Evolutionary conservation across 2,329 filamentous ascomycete genomes (phyloP), one percentile per base, ranked within the genome.

Genomic region (Aspergillus fructus): DNA sequence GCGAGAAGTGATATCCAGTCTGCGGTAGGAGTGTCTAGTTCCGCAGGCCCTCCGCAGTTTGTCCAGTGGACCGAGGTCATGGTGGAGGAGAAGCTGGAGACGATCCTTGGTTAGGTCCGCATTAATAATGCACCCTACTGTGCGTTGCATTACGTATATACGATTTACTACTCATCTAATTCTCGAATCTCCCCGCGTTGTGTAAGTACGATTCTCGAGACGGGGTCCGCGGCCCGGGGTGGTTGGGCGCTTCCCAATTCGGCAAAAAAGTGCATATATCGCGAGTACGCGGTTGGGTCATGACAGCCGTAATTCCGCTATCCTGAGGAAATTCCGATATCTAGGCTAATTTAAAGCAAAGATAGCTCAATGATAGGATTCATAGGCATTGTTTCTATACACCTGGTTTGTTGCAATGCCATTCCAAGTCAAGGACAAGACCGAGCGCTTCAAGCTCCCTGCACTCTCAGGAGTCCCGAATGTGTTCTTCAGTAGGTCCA

Each of bases 381-480:
- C 27, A 30, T 9, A 21, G 4, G 21, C 21, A 30, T 30, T 9
- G 9, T n/a, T 8, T 13, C 15, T 42, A 19, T 23, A 11, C 19
- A 42, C 2, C 40, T 48, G 17, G 23, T 4, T 48, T 17, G 9
- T 1, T 27, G 6, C 13, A 13, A 43, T 57, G 55, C 39, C n/a
- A 4, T 45, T 58, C 15, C 50, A 50, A 12, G 21, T 58, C 15
- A 58, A 45, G n/a, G 17, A 23, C 34, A 58, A 47, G 8, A 46
- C 49, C 6, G 55, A 53, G 37, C 27, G 24, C 39, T 58, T 49
- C 49, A 58, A 54, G n/a, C 11, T 58, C 15, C 45, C 47, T 9
- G 39, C 8, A 21, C 47, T 41, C 6, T 9, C 21, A 1, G 55
- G 41, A 2, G 27, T 53, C 11, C 49, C 46, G 0, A 58, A 55